phyloP scores from a whole-genome alignment of 1,139 yeast species.

The Casaregolazyma suthepensis region DNA sequence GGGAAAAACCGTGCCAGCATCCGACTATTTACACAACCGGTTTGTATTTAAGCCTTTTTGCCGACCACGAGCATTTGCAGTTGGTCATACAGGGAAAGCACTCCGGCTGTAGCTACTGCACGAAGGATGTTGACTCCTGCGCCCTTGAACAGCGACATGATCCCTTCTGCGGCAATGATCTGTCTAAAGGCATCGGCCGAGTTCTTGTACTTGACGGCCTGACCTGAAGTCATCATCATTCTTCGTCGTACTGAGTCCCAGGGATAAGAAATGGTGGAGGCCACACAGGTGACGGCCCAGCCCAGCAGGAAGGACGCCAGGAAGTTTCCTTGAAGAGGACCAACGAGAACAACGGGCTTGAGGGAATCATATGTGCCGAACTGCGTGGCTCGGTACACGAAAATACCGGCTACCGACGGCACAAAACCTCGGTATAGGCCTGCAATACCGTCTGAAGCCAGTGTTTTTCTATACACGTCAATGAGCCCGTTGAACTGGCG shows the following conservation, averaged over 20 bases:
- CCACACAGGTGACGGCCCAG: slow-evolving; percentile 74
- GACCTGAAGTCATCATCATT: slow-evolving; percentile 85
- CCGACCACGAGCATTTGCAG: slow-evolving; percentile 68
- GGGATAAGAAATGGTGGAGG: slow-evolving; percentile 77
- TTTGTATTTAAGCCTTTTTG: slow-evolving; percentile 53
- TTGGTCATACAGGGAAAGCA: slow-evolving; percentile 72
- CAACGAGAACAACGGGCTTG: slow-evolving; percentile 68
- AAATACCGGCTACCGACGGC: slow-evolving; percentile 73
- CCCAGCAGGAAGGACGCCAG: slow-evolving; percentile 71
- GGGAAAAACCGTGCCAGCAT: not conserved
- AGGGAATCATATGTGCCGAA: slow-evolving; percentile 76
- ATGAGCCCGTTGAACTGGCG: slow-evolving; percentile 73
- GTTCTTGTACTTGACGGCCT: slow-evolving; percentile 69
- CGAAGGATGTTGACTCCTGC: slow-evolving; percentile 84
- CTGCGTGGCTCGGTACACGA: slow-evolving; percentile 80
- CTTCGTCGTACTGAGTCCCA: slow-evolving; percentile 80
- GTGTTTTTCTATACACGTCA: slow-evolving; percentile 72
- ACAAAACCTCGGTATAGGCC: slow-evolving; percentile 83
- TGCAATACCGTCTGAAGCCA: slow-evolving; percentile 69
- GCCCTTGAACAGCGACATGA: slow-evolving; percentile 70
- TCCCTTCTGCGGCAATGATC: slow-evolving; percentile 71
- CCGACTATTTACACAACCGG: not conserved
- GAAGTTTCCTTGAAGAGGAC: slow-evolving; percentile 66
- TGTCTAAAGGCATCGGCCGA: slow-evolving; percentile 67
- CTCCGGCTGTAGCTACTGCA: slow-evolving; percentile 89